Evolutionary conservation across 352 stramenopile genomes (phyloP), one percentile per base, ranked within the genome.

Genomic region (Phytopythium aichiense): DNA sequence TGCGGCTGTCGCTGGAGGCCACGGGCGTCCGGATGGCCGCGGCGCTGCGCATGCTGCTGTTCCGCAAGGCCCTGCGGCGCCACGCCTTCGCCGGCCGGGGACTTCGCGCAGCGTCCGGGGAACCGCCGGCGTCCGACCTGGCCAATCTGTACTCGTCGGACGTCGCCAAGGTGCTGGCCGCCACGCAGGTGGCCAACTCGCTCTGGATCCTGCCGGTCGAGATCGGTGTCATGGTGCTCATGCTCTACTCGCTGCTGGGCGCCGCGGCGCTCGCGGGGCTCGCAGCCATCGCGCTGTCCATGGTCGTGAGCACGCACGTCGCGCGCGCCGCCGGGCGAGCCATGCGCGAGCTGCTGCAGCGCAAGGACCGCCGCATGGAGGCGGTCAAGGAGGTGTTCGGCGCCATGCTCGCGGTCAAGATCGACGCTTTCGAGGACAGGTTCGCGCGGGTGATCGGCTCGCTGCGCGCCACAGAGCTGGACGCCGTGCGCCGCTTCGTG

Each of bases 331-430:
- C 83, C 11, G 75, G 78, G 18, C 15, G 56, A 0, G 64, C 91
- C 16, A 92, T 97, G 62, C 78, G 88, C 16, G 63, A 71, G 13
- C 59, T 98, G 2, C 95, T 98, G 76, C 69, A 69, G 49, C 60
- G 76, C 42, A 96, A 96, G 40, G 96, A 99, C 67, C 61, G 73
- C 28, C 84, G 96, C 16, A 82, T 98, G 46, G 91, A 96, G 62
- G 45, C 92, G 0, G 92, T 97, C 48, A 97, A 92, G 64, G 95
- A 99, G 69, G 81, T 96, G 2, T 79, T 98, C 25, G 74, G 78
- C 28, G 82, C 90, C 20, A 98, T 98, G 56, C 93, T 98, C 69
- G 84, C 98, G 52, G 91, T 99, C 63, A 99, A 99, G 68, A 65
- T 99, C 0, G 97, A 98, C 63, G 84, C 82, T 1, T 97, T 88